A percentile compares a stretch with the other conserved stretches of the same genome.
Evolutionary conservation across 2,329 filamentous ascomycete species (phyloP).

Genomic region (Albophoma yamanashiensis): DNA sequence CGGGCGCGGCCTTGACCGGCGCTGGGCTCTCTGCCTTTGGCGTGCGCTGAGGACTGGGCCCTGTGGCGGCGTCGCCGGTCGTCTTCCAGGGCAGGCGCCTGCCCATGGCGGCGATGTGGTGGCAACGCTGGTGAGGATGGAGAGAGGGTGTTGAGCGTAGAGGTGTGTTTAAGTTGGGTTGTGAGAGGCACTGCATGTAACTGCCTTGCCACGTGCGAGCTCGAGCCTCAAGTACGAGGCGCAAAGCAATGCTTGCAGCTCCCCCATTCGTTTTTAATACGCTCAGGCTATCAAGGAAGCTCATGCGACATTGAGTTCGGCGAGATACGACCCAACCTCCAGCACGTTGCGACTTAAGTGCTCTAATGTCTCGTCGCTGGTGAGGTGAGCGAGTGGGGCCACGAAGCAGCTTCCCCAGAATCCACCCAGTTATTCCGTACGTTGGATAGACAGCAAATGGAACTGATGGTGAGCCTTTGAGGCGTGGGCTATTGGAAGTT

Average conservation of each 20-base stretch:
- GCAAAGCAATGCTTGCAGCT: not conserved
- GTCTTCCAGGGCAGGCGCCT: slow-evolving; percentile 42
- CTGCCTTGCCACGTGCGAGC: not conserved
- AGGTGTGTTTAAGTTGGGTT: not conserved
- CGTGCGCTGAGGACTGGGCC: slow-evolving; percentile 5
- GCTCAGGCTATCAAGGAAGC: not conserved
- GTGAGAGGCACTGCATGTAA: not conserved
- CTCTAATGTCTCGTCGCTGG: no score
- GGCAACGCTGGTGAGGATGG: not conserved
- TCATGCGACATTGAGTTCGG: no score
- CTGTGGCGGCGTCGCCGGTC: not conserved
- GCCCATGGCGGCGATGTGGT: slow-evolving; percentile 26
- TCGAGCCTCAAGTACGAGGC: not conserved
- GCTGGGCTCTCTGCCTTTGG: not conserved
- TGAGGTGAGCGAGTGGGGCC: not conserved
- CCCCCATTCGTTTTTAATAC: not conserved
- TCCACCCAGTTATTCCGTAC: no score
- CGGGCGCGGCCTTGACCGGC: not conserved
- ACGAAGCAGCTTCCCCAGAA: no score
- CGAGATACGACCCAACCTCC: no score
- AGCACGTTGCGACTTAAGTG: not conserved
- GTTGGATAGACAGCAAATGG: no score
- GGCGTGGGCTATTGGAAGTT: no score
- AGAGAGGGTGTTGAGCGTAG: not conserved
- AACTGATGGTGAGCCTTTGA: no score